Percentiles rank a stretch among this genome's conserved stretches.
phyloP scores from a whole-genome alignment of 1,284 basidiomycete species.

The Ceratobasidium papillatum region DNA sequence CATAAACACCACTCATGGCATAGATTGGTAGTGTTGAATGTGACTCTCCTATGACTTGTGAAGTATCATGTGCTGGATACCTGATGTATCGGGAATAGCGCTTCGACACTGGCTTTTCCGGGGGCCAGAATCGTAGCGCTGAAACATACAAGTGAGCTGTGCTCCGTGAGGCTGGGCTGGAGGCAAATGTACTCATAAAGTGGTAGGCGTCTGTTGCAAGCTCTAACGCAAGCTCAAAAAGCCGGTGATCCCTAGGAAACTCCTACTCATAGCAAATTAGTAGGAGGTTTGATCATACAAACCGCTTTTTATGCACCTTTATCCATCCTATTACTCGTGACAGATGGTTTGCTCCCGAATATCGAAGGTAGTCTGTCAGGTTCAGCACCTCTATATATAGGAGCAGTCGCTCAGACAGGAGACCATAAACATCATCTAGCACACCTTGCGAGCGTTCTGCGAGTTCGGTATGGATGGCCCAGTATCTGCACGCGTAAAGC shows the following conservation, averaged over 20 bases:
- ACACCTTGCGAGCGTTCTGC: not conserved
- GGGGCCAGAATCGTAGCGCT: not conserved
- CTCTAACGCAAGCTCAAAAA: too few species aligned
- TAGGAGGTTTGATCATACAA: not conserved
- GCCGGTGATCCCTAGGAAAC: not conserved
- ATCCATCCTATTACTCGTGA: too few species aligned
- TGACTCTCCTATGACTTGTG: not conserved
- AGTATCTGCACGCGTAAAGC: conserved; percentile 5
- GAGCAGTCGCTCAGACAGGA: not conserved
- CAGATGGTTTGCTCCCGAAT: not conserved
- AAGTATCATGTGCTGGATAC: not conserved
- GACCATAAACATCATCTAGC: not conserved
- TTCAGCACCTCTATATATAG: not conserved
- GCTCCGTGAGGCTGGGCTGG: conserved; percentile 8
- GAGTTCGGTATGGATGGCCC: not conserved
- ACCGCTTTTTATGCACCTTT: not conserved
- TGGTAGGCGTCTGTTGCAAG: not conserved
- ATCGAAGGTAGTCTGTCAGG: not conserved
- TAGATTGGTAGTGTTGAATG: not conserved
- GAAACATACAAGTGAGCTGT: conserved; percentile 17
- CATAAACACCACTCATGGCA: not conserved
- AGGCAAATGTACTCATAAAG: not conserved
- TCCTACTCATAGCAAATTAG: not conserved
- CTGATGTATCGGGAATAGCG: not conserved
- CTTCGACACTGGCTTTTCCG: not conserved